These are phyloP conservation scores for Draba incana DNA, from an alignment of 345 rosid genomes.

Conservation along the genomic window DNA sequence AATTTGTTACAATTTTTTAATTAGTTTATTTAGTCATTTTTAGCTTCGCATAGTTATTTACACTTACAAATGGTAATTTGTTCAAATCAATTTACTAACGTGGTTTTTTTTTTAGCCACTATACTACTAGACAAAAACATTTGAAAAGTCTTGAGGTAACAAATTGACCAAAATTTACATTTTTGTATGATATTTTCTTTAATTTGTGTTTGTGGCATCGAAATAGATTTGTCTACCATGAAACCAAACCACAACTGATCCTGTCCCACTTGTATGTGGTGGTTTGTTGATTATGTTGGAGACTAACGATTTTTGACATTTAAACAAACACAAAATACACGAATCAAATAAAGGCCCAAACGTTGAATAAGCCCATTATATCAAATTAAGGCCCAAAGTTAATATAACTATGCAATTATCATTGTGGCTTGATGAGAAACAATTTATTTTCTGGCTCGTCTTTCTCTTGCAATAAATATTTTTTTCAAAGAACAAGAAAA, in stretches of 20 bases:
- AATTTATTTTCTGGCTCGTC: neutral
- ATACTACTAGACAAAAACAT: no score
- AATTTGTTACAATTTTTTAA: no score
- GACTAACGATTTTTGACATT: neutral
- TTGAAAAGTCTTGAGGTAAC: no score
- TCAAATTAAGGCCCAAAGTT: neutral
- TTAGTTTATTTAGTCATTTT: no score
- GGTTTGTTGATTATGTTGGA: slow-evolving; percentile 16
- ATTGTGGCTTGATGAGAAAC: no score
- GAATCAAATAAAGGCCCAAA: neutral
- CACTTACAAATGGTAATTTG: no score
- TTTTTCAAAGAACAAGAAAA: neutral
- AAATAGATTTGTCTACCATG: slow-evolving; percentile 34
- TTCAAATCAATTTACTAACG: no score
- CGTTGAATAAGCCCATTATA: neutral
- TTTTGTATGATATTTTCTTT: neutral
- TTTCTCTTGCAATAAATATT: no score
- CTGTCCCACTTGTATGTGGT: neutral
- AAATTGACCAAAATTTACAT: no score
- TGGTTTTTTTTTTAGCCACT: no score
- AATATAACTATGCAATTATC: neutral
- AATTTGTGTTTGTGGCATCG: neutral
- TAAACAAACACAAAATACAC: neutral
- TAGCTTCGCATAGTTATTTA: no score
- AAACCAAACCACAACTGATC: slow-evolving; percentile 11